Evolutionary conservation across 1,284 basidiomycete species (phyloP).

Genomic region (Neolentinus lepideus): DNA sequence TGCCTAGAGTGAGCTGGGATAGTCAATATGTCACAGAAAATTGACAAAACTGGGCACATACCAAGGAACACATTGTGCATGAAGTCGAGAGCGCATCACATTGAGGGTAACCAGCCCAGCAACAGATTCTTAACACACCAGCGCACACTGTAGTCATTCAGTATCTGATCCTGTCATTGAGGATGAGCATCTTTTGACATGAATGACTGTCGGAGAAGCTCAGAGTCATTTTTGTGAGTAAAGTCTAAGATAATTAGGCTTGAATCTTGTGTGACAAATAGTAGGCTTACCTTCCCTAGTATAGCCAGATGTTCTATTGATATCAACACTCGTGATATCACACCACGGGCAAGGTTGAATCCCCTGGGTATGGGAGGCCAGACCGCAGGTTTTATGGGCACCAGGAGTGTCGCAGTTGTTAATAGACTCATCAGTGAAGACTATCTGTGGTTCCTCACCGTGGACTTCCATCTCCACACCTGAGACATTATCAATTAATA

Average conservation of each 20-base stretch:
- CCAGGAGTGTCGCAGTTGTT: conserved; percentile 19
- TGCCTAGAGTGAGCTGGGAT: conserved; percentile 8
- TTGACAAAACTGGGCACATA: too few species aligned
- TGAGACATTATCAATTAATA: neutral
- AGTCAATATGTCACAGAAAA: neutral
- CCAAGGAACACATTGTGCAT: neutral
- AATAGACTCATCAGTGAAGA: neutral
- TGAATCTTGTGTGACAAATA: too few species aligned
- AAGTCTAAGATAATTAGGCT: neutral
- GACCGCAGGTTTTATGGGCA: conserved; percentile 17
- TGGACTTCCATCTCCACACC: neutral
- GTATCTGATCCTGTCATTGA: neutral
- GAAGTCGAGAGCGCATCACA: neutral
- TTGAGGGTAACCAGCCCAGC: neutral
- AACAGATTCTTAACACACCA: neutral
- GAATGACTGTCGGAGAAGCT: too few species aligned
- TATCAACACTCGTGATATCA: conserved; percentile 7
- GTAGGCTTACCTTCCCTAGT: neutral
- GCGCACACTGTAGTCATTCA: neutral
- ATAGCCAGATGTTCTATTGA: neutral
- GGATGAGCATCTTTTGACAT: too few species aligned
- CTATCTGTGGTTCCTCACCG: conserved; percentile 1
- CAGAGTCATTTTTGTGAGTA: neutral
- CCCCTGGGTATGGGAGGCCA: conserved; percentile 16
- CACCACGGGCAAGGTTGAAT: conserved; percentile 23